These are phyloP conservation scores for Eucalyptus paniculata DNA, from an alignment of 345 rosid genomes.

Conservation along the genomic window DNA sequence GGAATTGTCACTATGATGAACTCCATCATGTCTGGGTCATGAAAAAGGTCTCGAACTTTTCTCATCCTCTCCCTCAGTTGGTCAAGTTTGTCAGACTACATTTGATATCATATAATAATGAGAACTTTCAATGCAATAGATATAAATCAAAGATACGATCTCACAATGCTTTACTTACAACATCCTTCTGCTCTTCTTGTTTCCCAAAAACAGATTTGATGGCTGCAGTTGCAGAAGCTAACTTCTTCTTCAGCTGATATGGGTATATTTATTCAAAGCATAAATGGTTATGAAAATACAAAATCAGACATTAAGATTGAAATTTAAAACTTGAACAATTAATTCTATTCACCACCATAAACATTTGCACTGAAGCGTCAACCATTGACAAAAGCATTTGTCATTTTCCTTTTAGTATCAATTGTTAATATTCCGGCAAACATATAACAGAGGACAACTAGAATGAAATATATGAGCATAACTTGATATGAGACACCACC, in stretches of 20 bases:
- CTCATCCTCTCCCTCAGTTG: constrained; percentile 53
- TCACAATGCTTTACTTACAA: constrained; percentile 28
- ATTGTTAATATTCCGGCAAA: neutral
- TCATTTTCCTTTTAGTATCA: neutral
- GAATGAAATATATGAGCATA: neutral
- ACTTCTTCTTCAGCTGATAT: constrained; percentile 52
- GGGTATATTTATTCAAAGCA: neutral
- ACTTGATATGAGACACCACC: neutral
- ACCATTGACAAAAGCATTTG: neutral
- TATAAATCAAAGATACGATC: neutral
- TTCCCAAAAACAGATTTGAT: constrained; percentile 54
- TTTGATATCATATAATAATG: neutral
- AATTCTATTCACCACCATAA: neutral
- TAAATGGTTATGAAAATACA: neutral
- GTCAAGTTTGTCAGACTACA: constrained; percentile 48
- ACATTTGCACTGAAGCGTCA: neutral
- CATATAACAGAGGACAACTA: neutral
- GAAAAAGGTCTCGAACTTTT: constrained; percentile 66
- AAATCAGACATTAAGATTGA: neutral
- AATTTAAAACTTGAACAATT: neutral
- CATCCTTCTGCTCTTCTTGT: constrained; percentile 24
- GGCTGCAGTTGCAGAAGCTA: constrained; percentile 64
- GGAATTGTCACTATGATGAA: constrained; percentile 83
- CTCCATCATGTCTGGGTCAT: constrained; percentile 39
- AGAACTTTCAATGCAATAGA: neutral